Percentiles rank a stretch among this genome's conserved stretches.
phyloP scores from a whole-genome alignment of 116 monocot genomes.

The Dioscorea cayenensis region DNA sequence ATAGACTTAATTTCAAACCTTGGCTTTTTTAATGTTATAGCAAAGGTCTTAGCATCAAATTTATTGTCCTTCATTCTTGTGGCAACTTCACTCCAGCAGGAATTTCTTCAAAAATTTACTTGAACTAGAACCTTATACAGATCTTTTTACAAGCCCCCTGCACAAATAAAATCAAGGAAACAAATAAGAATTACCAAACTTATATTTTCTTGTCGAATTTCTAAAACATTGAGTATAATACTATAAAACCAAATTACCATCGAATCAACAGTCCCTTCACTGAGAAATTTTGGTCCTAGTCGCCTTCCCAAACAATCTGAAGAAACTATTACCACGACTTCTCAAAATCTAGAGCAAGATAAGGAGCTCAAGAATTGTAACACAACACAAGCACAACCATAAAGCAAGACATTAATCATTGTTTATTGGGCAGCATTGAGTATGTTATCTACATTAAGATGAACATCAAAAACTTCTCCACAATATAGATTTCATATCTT shows the following conservation, averaged over 20 bases:
- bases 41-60: conserved; percentile 84
- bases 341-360: neutral
- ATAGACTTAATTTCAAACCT: conserved; percentile 34
- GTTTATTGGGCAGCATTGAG: no score
- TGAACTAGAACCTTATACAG: conserved; percentile 59
- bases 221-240: neutral
- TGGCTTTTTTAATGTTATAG: conserved; percentile 65
- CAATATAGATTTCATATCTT: no score
- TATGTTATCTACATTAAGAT: no score
- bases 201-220: neutral
- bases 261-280: conserved; percentile 34
- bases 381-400: neutral
- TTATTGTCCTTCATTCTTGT: conserved; percentile 69
- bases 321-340: neutral
- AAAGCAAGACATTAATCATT: neutral
- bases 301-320: conserved; percentile 65
- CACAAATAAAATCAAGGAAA: conserved; percentile 3
- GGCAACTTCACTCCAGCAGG: conserved; percentile 44
- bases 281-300: conserved; percentile 48
- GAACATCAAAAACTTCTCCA: no score
- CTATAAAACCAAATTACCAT: conserved; percentile 17
- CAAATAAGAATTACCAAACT: neutral
- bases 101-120: conserved; percentile 53
- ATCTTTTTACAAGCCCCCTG: conserved; percentile 79
- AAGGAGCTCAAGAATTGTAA: neutral